phyloP scores from a whole-genome alignment of 2,329 filamentous ascomycete genomes.

The Knoxdaviesia capensis region DNA sequence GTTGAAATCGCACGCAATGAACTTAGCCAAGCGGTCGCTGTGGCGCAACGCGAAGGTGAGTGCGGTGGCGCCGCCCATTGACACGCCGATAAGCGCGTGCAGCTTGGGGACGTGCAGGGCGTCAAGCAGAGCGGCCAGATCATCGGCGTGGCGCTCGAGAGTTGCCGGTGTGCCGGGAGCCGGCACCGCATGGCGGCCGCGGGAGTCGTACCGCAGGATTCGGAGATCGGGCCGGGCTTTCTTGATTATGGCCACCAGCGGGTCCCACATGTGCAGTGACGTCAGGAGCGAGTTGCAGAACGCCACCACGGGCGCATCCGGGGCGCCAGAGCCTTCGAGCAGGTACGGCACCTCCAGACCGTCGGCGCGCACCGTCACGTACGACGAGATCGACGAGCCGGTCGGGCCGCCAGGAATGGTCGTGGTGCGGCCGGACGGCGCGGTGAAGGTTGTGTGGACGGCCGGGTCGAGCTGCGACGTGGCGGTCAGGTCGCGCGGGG shows the following conservation, averaged over 20 bases:
- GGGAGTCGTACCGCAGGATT: constrained; percentile 57
- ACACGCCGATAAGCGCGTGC: constrained; percentile 53
- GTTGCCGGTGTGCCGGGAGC: constrained; percentile 29
- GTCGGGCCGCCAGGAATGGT: constrained; percentile 25
- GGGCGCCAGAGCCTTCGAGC: constrained; percentile 50
- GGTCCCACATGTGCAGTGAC: constrained; percentile 63
- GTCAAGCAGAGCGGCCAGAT: constrained; percentile 45
- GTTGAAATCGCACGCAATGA: constrained; percentile 67
- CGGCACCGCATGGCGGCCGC: constrained; percentile 38
- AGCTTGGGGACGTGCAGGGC: constrained; percentile 49
- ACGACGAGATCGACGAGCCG: constrained; percentile 41
- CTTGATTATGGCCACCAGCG: constrained; percentile 43
- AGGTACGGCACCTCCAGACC: constrained; percentile 51
- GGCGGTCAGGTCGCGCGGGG: constrained; percentile 44
- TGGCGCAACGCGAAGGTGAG: constrained; percentile 52
- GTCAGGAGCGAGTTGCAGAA: constrained; percentile 69
- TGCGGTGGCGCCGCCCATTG: constrained; percentile 60
- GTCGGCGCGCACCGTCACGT: constrained; percentile 42
- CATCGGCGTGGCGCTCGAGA: constrained; percentile 45
- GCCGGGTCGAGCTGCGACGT: constrained; percentile 26
- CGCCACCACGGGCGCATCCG: constrained; percentile 49
- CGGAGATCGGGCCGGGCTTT: constrained; percentile 42
- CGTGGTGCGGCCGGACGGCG: constrained; percentile 6
- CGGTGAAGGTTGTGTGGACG: constrained; percentile 21
- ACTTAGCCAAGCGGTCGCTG: constrained; percentile 34